Percentiles rank a stretch among this genome's conserved stretches.
Conservation (phyloP, 208 protist species). For the Acanthamoeba healyi region DNA sequence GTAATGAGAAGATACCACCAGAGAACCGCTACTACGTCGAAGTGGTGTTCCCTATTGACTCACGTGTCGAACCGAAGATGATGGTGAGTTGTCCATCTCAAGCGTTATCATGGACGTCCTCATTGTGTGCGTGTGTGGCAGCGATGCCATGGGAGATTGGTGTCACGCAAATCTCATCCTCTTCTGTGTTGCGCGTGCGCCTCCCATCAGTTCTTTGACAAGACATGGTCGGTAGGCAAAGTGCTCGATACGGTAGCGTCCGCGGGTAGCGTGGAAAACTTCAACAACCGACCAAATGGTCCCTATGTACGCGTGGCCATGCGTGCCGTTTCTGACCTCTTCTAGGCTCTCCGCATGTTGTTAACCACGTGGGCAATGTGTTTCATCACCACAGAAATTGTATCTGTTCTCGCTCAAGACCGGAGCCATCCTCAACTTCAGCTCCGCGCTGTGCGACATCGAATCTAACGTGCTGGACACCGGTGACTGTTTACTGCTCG, state of each 20-base stretch:
- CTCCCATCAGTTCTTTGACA: constrained; percentile 59
- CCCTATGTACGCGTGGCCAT: constrained; percentile 36
- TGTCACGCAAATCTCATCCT: too few relatives aligned
- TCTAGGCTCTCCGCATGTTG: too few relatives aligned
- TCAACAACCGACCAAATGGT: constrained; percentile 65
- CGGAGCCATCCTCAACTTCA: constrained; percentile 31
- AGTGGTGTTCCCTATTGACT: constrained; percentile 60
- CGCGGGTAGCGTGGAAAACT: constrained; percentile 59
- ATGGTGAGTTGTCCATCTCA: too few relatives aligned
- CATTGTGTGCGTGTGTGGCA: too few relatives aligned
- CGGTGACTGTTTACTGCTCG: constrained; percentile 19
- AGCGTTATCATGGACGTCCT: too few relatives aligned
- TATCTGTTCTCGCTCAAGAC: constrained; percentile 69
- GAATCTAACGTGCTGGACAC: background rate
- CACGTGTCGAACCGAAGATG: constrained; percentile 50
- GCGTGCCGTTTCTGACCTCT: too few relatives aligned
- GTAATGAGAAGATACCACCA: constrained; percentile 37
- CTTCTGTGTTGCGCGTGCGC: too few relatives aligned
- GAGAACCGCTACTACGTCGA: constrained; percentile 69
- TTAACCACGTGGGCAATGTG: too few relatives aligned
- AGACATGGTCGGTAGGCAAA: constrained; percentile 37
- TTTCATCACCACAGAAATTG: too few relatives aligned
- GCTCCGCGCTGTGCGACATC: constrained; percentile 30
- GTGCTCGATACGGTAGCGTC: constrained; percentile 31
- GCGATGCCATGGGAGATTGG: too few relatives aligned